These are phyloP conservation scores for Usnea hakonensis DNA, from an alignment of 495 filamentous ascomycete species.

Conservation along the genomic window DNA sequence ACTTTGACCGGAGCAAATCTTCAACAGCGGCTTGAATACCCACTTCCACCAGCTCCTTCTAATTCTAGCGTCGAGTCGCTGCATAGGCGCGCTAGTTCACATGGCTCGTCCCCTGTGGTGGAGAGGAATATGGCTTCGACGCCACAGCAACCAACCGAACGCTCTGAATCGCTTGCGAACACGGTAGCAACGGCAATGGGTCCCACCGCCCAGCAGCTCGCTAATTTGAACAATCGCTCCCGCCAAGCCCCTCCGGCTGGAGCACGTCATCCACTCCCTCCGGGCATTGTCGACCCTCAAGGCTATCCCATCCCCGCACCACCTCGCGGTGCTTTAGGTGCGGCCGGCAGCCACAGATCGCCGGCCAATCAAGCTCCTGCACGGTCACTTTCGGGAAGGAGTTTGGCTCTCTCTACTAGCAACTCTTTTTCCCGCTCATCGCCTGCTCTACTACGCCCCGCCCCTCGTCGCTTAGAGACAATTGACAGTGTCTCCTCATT, in stretches of 20 bases:
- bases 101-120: not conserved
- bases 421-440: slow-evolving; percentile 21
- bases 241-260: slow-evolving; percentile 15
- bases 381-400: slow-evolving; percentile 7
- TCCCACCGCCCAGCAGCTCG: slow-evolving; percentile 27
- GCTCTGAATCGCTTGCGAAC: not conserved
- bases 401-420: slow-evolving; percentile 4
- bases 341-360: slow-evolving; percentile 33
- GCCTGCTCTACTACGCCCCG: slow-evolving; percentile 35
- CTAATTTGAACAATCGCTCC: slow-evolving; percentile 24
- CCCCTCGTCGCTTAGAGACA: slow-evolving; percentile 40
- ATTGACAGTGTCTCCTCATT: slow-evolving; percentile 37
- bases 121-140: slow-evolving; percentile 5
- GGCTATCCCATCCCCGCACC: slow-evolving; percentile 19
- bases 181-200: not conserved
- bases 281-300: slow-evolving; percentile 9
- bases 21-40: slow-evolving; percentile 23
- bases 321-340: slow-evolving; percentile 23
- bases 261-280: slow-evolving; percentile 6
- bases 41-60: slow-evolving; percentile 20
- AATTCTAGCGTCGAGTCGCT: slow-evolving; percentile 16
- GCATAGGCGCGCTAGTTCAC: not conserved
- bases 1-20: slow-evolving; percentile 24
- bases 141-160: slow-evolving; percentile 8
- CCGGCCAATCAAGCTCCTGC: slow-evolving; percentile 28